These are phyloP conservation scores for Lyophyllum atratum DNA, from an alignment of 768 basidiomycete genomes.

Conservation along the genomic window DNA sequence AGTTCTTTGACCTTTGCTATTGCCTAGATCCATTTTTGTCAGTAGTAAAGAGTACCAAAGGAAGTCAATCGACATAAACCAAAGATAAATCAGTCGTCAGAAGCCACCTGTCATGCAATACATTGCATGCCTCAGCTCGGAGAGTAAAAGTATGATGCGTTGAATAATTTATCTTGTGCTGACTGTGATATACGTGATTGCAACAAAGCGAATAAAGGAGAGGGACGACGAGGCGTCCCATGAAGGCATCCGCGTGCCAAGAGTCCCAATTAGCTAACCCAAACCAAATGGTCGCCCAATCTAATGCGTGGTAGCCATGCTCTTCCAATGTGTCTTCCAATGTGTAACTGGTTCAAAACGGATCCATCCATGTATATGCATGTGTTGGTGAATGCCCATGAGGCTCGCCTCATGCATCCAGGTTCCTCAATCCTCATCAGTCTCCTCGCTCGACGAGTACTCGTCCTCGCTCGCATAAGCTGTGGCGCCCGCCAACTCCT, in stretches of 20 bases:
- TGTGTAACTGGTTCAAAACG: neutral
- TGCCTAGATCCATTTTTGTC: neutral
- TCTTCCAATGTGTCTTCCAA: neutral
- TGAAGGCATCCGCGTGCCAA: neutral
- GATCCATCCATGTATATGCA: neutral
- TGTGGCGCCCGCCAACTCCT: slow-evolving; percentile 19
- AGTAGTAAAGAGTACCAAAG: neutral
- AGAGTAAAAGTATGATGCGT: too few relatives aligned
- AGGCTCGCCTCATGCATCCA: neutral
- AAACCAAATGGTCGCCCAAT: too few relatives aligned
- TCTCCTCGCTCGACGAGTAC: slow-evolving; percentile 55
- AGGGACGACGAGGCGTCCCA: too few relatives aligned
- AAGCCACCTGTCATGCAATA: too few relatives aligned
- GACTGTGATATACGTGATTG: too few relatives aligned
- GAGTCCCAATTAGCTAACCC: neutral
- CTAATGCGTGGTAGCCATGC: neutral
- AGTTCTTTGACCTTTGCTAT: neutral
- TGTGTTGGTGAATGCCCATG: neutral
- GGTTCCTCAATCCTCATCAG: slow-evolving; percentile 47
- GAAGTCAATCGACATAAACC: too few relatives aligned
- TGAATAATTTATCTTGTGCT: too few relatives aligned
- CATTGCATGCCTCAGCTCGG: too few relatives aligned
- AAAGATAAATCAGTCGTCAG: neutral
- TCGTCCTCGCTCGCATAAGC: slow-evolving; percentile 44
- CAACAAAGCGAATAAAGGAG: too few relatives aligned